Percentiles rank a stretch among this genome's conserved stretches.
Conservation (phyloP, 352 stramenopile species). For the Halophytophthora polymorphica region DNA sequence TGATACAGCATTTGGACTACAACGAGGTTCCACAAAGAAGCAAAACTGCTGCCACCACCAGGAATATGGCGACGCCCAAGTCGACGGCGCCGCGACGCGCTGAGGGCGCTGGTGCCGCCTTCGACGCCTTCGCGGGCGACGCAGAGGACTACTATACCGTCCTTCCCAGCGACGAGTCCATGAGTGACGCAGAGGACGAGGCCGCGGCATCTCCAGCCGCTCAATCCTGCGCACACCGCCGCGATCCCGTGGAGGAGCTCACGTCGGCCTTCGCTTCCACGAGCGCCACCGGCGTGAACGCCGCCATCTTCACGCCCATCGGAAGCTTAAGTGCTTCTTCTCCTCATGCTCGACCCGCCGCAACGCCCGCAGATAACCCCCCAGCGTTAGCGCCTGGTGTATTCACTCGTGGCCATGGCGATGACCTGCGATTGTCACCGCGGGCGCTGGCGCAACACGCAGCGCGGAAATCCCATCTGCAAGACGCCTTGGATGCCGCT, state of each 20-base stretch:
- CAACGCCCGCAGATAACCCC: neutral
- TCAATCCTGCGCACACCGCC: slow-evolving; percentile 1
- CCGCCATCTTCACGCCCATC: slow-evolving; percentile 29
- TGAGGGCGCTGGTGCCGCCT: too few species aligned
- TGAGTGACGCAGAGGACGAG: slow-evolving; percentile 32
- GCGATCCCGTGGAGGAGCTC: slow-evolving; percentile 27
- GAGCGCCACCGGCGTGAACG: slow-evolving; percentile 13
- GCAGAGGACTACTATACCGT: slow-evolving; percentile 62
- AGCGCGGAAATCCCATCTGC: slow-evolving; percentile 31
- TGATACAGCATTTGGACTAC: too few species aligned
- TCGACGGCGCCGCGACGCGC: too few species aligned
- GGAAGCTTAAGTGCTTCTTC: slow-evolving; percentile 12
- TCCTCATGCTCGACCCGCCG: neutral
- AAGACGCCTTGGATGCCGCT: slow-evolving; percentile 45
- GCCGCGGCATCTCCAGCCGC: slow-evolving; percentile 3
- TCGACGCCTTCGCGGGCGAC: too few species aligned
- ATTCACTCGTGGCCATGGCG: slow-evolving; percentile 15
- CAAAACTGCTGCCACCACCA: too few species aligned
- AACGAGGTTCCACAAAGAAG: too few species aligned
- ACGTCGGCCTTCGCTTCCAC: slow-evolving; percentile 19
- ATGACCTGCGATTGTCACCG: slow-evolving; percentile 40
- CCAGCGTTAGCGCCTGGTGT: slow-evolving; percentile 12
- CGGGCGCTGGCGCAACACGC: slow-evolving; percentile 34
- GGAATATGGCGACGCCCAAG: too few species aligned
- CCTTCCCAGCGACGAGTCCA: slow-evolving; percentile 59